These are phyloP conservation scores for Filosporella fistucella DNA, from an alignment of 495 filamentous ascomycete genomes.

Conservation along the genomic window DNA sequence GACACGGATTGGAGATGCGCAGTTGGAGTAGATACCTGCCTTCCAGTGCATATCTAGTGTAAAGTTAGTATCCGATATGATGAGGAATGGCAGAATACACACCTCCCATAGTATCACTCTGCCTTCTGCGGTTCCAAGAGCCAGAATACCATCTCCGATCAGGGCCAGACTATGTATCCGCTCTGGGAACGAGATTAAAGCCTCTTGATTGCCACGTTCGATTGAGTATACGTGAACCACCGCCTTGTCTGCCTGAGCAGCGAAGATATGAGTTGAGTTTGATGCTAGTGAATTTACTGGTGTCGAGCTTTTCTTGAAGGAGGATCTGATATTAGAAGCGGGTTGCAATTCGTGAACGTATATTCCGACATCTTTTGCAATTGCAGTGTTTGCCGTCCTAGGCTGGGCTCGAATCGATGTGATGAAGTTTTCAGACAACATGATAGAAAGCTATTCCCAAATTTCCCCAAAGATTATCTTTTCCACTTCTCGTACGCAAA, in stretches of 20 bases:
- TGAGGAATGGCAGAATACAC: slow-evolving; percentile 24
- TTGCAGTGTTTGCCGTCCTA: slow-evolving; percentile 58
- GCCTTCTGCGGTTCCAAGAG: slow-evolving; percentile 83
- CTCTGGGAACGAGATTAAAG: slow-evolving; percentile 79
- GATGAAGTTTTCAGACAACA: slow-evolving; percentile 77
- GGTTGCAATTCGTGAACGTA: slow-evolving; percentile 82
- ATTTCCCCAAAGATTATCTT: background rate
- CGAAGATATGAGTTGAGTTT: slow-evolving; percentile 80
- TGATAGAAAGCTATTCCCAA: background rate
- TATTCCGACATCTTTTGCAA: slow-evolving; percentile 74
- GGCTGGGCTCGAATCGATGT: slow-evolving; percentile 64
- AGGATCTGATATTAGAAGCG: slow-evolving; percentile 58
- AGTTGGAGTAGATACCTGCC: slow-evolving; percentile 80
- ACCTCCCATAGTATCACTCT: slow-evolving; percentile 93
- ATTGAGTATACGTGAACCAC: slow-evolving; percentile 88
- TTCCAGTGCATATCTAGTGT: slow-evolving; percentile 53
- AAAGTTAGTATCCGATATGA: slow-evolving; percentile 8
- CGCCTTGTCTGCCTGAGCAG: slow-evolving; percentile 85
- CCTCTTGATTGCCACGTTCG: slow-evolving; percentile 79
- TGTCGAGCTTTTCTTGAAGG: slow-evolving; percentile 91
- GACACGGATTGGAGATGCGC: slow-evolving; percentile 86
- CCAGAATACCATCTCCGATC: slow-evolving; percentile 61
- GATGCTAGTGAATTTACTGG: slow-evolving; percentile 73
- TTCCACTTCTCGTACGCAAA: background rate
- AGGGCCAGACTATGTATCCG: slow-evolving; percentile 68